Base-by-base conservation (phyloP, 2,329 filamentous ascomycete genomes). In the Aschersonia sp. region DNA sequence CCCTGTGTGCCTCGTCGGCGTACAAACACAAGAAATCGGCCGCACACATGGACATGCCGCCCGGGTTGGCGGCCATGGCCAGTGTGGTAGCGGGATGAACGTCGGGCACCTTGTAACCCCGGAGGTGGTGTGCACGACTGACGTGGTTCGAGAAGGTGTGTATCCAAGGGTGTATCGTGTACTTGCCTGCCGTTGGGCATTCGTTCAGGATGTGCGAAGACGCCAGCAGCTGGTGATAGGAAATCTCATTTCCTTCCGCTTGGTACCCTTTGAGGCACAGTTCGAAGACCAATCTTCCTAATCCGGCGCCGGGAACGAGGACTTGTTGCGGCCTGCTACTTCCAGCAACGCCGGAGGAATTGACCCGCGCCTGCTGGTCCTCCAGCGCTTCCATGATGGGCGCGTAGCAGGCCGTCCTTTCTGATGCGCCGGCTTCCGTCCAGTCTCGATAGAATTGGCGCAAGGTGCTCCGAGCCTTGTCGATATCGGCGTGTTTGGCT, bases 391-490 rank as follows among this genome's bases (percentile, higher is more conserved):
- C 59, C 50, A 94, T 66, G 5, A 97, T 75, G 0, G 86, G 88
- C 0, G 72, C 75, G 59, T 92, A 94, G 59, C 84, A 88, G 3
- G 79, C 78, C n/a, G 78, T 71, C 40, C 92, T 73, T 68, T 98
- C 94, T 0, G 64, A 60, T 3, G 68, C 70, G 0, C 91, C 92
- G 57, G 85, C 89, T 2, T 71, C 75, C 30, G 86, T 88, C 92
- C 94, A 98, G 63, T 98, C 92, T 12, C 92, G 82, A 64, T 89
- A 97, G 62, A 97, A 86, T 60, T 98, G 92, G 9, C 91, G 81
- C 46, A 98, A 74, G 2, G 89, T 97, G 58, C 88, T 94, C 52
- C 89, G 78, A 2, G 91, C 89, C 65, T 97, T 98, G 61, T 94
- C 88, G 47, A 94, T 71, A 58, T 97, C 91, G 29, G 71, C 71